Base-by-base conservation (phyloP, 1,284 basidiomycete genomes). In the Ustilago loliicola region DNA sequence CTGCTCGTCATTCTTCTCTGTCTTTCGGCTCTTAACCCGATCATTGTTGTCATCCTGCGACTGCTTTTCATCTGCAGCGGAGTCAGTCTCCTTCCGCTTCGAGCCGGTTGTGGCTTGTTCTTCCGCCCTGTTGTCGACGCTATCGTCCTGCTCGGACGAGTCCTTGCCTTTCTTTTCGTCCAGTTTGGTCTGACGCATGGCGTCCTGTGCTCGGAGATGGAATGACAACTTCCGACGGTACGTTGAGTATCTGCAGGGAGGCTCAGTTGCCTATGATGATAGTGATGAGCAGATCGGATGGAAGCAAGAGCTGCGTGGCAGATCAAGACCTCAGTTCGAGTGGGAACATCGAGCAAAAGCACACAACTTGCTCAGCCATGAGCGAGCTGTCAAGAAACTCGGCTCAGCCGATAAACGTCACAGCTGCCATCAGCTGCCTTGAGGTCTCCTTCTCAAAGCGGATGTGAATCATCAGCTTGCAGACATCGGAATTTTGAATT, bases 1-100 rank as follows among this genome's bases (percentile, higher is more conserved):
- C 0, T 56, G 30, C 4, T 66, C 42, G 1, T 47, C 52, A 17
- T 53, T 47, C 8, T 27, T 5, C 38, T 51, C 60, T 8, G 55
- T 63, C 57, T 72, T 72, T 17, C 64, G 63, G 29, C 64, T 62
- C 56, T 72, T 66, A 36, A n/a, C 27, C 40, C 67, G 30, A 13
- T 55, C 47, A 5, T 52, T 40, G 5, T 38, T 21, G 7, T 13
- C 52, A 42, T 21, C 27, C 6, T 21, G 10, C 11, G 42, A n/a
- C 2, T 30, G 9, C 11, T 51, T 42, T 3, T 32, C 58, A 2
- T 52, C 53, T 3, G 42, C 21, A 3, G 42, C 38, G n/a, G 53
- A 57, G 19, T 55, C 63, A 17, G 63, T 57, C 34, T 61, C 57
- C 45, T 72, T 72, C 7, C 63, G 61, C 51, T 72, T 72, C 1